Base-by-base conservation (phyloP, 108 stramenopile species). In the Cyclotella baltica region DNA sequence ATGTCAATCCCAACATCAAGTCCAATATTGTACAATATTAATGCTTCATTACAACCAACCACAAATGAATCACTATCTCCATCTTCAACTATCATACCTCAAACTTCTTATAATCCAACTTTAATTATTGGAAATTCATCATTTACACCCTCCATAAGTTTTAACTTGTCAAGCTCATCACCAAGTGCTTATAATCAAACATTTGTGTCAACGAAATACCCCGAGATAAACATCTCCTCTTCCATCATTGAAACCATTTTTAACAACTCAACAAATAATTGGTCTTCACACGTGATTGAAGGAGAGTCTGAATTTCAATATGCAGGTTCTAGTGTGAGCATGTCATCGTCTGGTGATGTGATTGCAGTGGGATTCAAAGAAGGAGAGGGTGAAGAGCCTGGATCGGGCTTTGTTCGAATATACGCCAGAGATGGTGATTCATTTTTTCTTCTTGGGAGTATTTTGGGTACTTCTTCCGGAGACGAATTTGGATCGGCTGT, bases 401-500 rank as follows among this genome's bases (percentile, higher is more conserved):
- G 28, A 19, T 47, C 62, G 2, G 78, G 78, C 16, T 36, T 79
- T 55, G 72, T 73, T 28, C 62, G 78, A 23, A 72, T 72, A 1
- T 79, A 79, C 35, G 47, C 72, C 34, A 69, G 36, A 9, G 33
- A 53, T 20, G 70, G 30, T 15, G 51, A 66, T 29, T 5, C 9
- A 0, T 77, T 68, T 62, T 35, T 37, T 56, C 67, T 67, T 70
- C 58, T 68, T 36, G 76, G 76, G 20, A 64, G 71, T 30, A 63
- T 81, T 35, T 63, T 75, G 35, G 80, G 80, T 16, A 64, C 33
- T 27, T 52, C 75, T 27, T 28, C 53, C 15, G 67, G 66, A 16
- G 80, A 81, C 55, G 80, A 81, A 62, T 68, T 75, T 28, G 80
- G 80, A 34, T 65, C 74, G 22, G 50, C 73, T 4, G 80, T 81